These are phyloP conservation scores for Penicillium chermesinum DNA, from an alignment of 495 filamentous ascomycete genomes.

Conservation along the genomic window DNA sequence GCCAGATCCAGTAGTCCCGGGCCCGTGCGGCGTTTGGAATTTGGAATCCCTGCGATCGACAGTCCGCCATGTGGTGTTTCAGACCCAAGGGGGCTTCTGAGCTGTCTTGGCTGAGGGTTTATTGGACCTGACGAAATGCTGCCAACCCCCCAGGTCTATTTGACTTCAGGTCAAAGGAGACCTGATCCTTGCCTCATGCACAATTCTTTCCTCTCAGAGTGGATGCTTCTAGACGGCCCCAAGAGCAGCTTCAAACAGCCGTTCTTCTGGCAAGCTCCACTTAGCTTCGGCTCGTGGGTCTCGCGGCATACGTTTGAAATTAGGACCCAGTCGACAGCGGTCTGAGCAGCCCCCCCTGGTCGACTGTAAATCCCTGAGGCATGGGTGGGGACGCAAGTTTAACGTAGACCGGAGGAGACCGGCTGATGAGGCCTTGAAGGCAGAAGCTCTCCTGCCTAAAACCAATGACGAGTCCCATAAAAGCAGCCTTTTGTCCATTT, in stretches of 20 bases:
- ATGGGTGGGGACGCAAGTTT: background rate
- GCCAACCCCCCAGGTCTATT: too few relatives aligned
- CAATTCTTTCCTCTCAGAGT: background rate
- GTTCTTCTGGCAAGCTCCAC: constrained; percentile 15
- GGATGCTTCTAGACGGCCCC: constrained; percentile 7
- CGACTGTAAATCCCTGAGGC: background rate
- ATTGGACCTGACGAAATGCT: background rate
- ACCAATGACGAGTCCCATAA: background rate
- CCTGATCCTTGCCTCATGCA: background rate
- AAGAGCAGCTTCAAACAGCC: constrained; percentile 18
- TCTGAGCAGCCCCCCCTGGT: constrained; percentile 4
- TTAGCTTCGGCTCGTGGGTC: constrained; percentile 18
- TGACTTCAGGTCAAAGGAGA: too few relatives aligned
- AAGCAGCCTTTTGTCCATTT: background rate
- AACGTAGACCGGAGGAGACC: background rate
- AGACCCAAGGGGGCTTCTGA: constrained; percentile 2
- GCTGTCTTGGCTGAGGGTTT: background rate
- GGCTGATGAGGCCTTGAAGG: background rate
- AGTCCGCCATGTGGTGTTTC: constrained; percentile 23
- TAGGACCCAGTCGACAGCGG: constrained; percentile 2
- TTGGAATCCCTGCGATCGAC: constrained; percentile 2
- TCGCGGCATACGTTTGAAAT: constrained; percentile 15
- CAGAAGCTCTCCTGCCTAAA: background rate
- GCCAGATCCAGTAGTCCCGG: background rate
- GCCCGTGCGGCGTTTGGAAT: constrained; percentile 10